Base-by-base conservation (phyloP, 805 yeast genomes). In the Yamadazyma laniorum region DNA sequence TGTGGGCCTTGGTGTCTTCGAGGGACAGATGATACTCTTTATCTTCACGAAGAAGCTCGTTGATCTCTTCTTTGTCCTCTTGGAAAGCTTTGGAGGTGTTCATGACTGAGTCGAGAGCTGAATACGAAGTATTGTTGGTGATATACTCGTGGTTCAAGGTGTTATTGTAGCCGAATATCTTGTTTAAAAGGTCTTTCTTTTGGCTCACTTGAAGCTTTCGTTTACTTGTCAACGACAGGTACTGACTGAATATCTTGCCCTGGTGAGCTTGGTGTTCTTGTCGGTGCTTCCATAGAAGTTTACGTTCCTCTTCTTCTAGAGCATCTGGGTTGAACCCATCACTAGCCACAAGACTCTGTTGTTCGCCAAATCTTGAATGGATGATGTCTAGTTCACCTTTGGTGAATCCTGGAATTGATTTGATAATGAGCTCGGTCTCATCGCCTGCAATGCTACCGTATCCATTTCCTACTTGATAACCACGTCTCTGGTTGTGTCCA, bases 21-120 rank as follows among this genome's bases (percentile, higher is more conserved):
- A 62, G 43, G n/a, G 45, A 40, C 6, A 45, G 38, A 12, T 49
- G 48, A 43, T 51, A 66, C 1, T 55, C 56, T 22, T 52, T 51
- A 42, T 67, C 71, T 34, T 65, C 68, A 6, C 55, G 58, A 14
- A 67, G 31, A 5, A 67, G 47, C 18, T 44, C 45, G 23, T 48
- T 40, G 7, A 68, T 63, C 39, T 67, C 74, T 32, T 63, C 67
- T 35, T 65, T 63, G 41, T 68, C 73, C 43, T 67, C 73, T 33
- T 64, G 66, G 33, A 62, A 63, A 4, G 67, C 57, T 44, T 61
- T 66, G 35, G 62, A 67, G 1, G 65, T 57, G 39, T 56, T 67
- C 41, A 60, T 48, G 8, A 53, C 51, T 43, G 61, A 65, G 40
- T 67, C 72, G 7, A 62, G 38, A 4, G 70, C 51, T 4, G 68